phyloP scores from a whole-genome alignment of 768 basidiomycete species.

The Holtermannia corniformis region DNA sequence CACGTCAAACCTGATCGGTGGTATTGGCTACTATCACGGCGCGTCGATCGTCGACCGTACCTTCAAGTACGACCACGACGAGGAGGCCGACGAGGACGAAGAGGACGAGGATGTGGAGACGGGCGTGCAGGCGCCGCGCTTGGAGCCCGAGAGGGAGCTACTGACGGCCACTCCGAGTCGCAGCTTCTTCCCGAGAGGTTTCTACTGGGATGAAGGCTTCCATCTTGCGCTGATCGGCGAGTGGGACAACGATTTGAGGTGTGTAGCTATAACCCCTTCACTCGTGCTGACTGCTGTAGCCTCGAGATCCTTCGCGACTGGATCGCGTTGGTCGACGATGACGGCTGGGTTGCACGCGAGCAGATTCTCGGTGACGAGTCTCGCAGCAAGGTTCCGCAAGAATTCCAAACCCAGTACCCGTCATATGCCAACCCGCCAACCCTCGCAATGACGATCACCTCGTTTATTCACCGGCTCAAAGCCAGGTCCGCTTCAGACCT shows the following conservation, averaged over 20 bases:
- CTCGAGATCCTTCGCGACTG: conserved; percentile 82
- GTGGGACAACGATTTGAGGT: conserved; percentile 86
- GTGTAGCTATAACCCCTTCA: conserved; percentile 1
- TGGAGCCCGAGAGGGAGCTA: conserved; percentile 66
- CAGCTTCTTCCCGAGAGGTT: conserved; percentile 94
- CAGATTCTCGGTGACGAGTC: conserved; percentile 96
- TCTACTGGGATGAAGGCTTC: conserved; percentile 99
- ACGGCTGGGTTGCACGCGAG: conserved; percentile 93
- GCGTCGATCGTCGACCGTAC: conserved; percentile 73
- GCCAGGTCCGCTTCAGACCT: conserved; percentile 49
- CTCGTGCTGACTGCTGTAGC: conserved; percentile 41
- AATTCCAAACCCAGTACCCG: conserved; percentile 90
- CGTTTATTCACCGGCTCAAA: conserved; percentile 67
- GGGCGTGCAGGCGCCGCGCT: conserved; percentile 15
- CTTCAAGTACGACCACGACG: conserved; percentile 85
- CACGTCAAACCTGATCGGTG: conserved; percentile 83
- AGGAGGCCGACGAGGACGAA: conserved; percentile 52
- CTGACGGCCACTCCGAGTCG: conserved; percentile 90
- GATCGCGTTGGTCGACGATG: conserved; percentile 80
- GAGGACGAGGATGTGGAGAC: conserved; percentile 38
- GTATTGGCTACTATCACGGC: conserved; percentile 92
- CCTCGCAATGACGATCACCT: conserved; percentile 82
- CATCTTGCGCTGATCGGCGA: conserved; percentile 82
- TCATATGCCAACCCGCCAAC: conserved; percentile 93
- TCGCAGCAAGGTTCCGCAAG: conserved; percentile 79